Evolutionary conservation across 164 flowering plant species (phyloP).

Genomic region (Annona cherimola): DNA sequence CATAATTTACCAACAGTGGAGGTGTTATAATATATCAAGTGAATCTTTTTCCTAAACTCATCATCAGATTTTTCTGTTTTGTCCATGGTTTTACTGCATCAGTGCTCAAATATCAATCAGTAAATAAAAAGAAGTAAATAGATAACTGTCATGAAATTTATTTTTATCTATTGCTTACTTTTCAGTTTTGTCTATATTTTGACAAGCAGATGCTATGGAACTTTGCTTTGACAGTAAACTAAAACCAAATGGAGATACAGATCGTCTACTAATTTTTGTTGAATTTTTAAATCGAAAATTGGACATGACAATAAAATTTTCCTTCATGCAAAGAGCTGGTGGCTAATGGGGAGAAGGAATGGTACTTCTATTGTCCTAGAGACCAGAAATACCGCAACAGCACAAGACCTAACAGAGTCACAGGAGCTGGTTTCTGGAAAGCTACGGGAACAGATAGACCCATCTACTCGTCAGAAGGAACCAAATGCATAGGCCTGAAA

Average conservation of each 20-base stretch:
- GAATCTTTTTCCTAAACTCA: not conserved
- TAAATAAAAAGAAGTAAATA: too few species aligned
- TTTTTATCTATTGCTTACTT: not conserved
- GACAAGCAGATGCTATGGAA: not conserved
- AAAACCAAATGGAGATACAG: not conserved
- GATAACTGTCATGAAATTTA: not conserved
- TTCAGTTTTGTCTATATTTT: not conserved
- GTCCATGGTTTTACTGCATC: too few species aligned
- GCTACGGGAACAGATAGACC: slow-evolving; percentile 97
- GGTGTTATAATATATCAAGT: not conserved
- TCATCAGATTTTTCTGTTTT: too few species aligned
- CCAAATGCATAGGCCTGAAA: slow-evolving; percentile 88
- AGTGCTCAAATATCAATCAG: too few species aligned
- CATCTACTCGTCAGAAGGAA: slow-evolving; percentile 75
- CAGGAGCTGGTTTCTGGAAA: slow-evolving; percentile 96
- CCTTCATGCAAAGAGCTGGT: slow-evolving; percentile 49
- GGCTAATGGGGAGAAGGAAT: slow-evolving; percentile 80
- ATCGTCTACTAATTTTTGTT: not conserved
- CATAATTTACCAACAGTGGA: not conserved
- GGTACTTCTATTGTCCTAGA: slow-evolving; percentile 97
- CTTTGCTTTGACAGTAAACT: not conserved
- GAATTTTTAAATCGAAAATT: not conserved
- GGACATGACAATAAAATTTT: slow-evolving; percentile 3
- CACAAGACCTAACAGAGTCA: slow-evolving; percentile 84
- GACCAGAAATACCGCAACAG: slow-evolving; percentile 92